phyloP scores from a whole-genome alignment of 352 stramenopile species.

The Pythium sukuiense region DNA sequence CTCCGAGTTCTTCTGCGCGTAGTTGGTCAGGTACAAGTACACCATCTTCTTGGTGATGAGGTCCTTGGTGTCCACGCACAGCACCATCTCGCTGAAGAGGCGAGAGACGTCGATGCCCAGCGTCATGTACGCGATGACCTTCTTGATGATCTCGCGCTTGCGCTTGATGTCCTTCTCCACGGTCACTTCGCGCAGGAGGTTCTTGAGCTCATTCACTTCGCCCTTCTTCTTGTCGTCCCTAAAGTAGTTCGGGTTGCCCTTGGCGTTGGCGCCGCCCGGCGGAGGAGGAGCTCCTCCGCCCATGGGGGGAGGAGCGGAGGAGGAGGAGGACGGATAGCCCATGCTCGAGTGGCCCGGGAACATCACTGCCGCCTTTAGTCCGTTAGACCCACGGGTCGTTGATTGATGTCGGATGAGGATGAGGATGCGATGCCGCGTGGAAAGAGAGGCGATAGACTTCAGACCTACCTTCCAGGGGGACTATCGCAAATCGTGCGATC shows the following conservation, averaged over 20 bases:
- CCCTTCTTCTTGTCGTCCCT: conserved; percentile 94
- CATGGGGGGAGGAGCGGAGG: background rate
- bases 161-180: conserved; percentile 97
- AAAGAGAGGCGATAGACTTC: background rate
- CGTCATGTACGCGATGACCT: conserved; percentile 99
- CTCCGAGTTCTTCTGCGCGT: conserved; percentile 98
- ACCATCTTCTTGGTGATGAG: conserved; percentile 99
- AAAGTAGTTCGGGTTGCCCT: conserved; percentile 76
- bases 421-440: background rate
- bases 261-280: conserved; percentile 26
- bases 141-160: conserved; percentile 99
- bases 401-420: background rate
- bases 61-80: conserved; percentile 96
- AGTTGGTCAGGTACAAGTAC: conserved; percentile 99
- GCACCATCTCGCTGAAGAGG: conserved; percentile 99
- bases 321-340: conserved; percentile 15
- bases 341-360: conserved; percentile 37
- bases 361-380: conserved; percentile 17
- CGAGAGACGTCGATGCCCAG: conserved; percentile 98
- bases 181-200: conserved; percentile 95
- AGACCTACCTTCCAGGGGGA: conserved; percentile 12
- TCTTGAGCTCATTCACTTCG: conserved; percentile 95
- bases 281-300: conserved; percentile 8
- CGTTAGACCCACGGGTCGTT: no score
- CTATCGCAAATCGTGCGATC: conserved; percentile 11